These are phyloP conservation scores for Coniella lustricola DNA, from an alignment of 2,329 filamentous ascomycete species.

Conservation along the genomic window DNA sequence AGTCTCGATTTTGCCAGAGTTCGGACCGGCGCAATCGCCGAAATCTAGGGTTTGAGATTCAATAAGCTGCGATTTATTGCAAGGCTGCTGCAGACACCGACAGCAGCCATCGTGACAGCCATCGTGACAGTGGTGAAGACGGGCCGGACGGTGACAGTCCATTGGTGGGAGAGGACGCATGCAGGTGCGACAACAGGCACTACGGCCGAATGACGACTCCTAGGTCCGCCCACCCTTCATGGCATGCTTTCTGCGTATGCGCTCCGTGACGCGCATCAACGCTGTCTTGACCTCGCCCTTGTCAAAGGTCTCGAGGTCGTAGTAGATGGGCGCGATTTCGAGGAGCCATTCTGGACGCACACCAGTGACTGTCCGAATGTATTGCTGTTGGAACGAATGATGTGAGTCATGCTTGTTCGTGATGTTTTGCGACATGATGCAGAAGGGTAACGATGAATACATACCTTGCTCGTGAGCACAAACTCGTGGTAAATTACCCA, in stretches of 20 bases:
- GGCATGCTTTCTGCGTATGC: constrained; percentile 52
- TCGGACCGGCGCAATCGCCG: too few species aligned
- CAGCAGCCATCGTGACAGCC: background rate
- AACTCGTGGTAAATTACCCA: constrained; percentile 99
- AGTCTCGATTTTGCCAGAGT: too few species aligned
- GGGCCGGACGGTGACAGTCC: too few species aligned
- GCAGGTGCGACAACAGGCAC: too few species aligned
- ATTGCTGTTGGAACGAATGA: constrained; percentile 60
- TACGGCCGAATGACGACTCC: background rate
- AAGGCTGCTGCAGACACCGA: background rate
- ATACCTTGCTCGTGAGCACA: constrained; percentile 66
- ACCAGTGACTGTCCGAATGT: constrained; percentile 87
- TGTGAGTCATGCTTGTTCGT: too few species aligned
- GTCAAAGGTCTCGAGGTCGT: constrained; percentile 74
- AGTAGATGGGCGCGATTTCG: constrained; percentile 91
- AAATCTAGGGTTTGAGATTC: too few species aligned
- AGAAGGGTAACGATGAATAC: background rate
- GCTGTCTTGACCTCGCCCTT: constrained; percentile 80
- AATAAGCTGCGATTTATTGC: background rate
- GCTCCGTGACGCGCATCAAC: constrained; percentile 50
- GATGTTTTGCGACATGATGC: too few species aligned
- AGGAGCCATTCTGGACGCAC: constrained; percentile 92
- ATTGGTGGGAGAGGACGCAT: too few species aligned
- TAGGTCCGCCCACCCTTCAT: constrained; percentile 37
- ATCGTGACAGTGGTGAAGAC: background rate